Conservation (phyloP, 108 stramenopile species). For the Skeletonema grethae region DNA sequence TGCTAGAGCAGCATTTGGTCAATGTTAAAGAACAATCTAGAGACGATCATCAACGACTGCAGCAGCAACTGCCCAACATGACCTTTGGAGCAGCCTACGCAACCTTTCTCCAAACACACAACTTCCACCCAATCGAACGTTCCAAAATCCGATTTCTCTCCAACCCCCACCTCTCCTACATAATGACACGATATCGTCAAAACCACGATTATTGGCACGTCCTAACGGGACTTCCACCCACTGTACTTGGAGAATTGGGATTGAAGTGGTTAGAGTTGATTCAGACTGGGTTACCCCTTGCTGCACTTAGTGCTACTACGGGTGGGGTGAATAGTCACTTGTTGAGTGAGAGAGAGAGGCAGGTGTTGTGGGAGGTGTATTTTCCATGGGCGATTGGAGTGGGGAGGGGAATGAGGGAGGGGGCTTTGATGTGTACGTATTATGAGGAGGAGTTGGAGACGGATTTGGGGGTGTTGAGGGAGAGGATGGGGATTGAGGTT, state of each 20-base stretch:
- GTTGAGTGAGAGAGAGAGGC: slow-evolving; percentile 42
- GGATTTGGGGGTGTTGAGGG: slow-evolving; percentile 65
- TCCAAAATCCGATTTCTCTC: slow-evolving; percentile 66
- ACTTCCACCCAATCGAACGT: slow-evolving; percentile 89
- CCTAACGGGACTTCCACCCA: slow-evolving; percentile 92
- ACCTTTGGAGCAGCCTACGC: slow-evolving; percentile 93
- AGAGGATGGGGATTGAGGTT: slow-evolving; percentile 63
- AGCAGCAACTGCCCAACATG: slow-evolving; percentile 11
- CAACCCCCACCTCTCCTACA: slow-evolving; percentile 87
- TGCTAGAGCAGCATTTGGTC: slow-evolving; percentile 44
- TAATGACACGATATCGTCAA: slow-evolving; percentile 94
- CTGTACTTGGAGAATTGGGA: slow-evolving; percentile 93
- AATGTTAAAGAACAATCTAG: slow-evolving; percentile 17
- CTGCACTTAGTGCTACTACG: slow-evolving; percentile 70
- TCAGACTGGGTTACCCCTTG: slow-evolving; percentile 94
- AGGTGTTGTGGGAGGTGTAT: slow-evolving; percentile 56
- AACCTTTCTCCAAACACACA: slow-evolving; percentile 77
- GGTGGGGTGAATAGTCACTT: slow-evolving; percentile 40
- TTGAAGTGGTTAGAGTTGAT: slow-evolving; percentile 96
- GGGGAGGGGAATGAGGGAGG: slow-evolving; percentile 25
- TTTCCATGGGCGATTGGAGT: slow-evolving; percentile 80
- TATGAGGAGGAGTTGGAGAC: slow-evolving; percentile 88
- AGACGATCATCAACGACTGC: slow-evolving; percentile 30
- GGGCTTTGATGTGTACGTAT: slow-evolving; percentile 67
- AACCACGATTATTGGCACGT: slow-evolving; percentile 96